Percentiles rank a stretch among this genome's conserved stretches.
Conservation (phyloP, 768 basidiomycete species). For the Melanogaster broomeanus region DNA sequence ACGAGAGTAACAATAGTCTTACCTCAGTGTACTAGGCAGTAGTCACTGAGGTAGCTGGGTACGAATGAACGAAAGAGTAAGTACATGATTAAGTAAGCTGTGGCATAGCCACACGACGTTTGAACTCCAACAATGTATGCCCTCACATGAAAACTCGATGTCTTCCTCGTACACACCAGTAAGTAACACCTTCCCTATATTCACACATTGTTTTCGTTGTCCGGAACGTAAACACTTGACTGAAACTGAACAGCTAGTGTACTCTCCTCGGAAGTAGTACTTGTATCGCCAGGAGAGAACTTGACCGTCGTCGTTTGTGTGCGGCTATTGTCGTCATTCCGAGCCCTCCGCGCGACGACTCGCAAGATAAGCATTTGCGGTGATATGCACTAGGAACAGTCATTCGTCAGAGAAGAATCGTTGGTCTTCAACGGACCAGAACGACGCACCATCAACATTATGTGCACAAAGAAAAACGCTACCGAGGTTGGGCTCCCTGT, state of each 20-base stretch:
- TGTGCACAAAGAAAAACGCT: background rate
- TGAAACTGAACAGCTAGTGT: background rate
- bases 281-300: slow-evolving; percentile 2
- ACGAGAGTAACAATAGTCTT: no score
- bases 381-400: slow-evolving; percentile 4
- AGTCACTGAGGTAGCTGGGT: no score
- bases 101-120: no score
- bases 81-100: no score
- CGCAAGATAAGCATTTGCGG: slow-evolving; percentile 9
- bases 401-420: background rate
- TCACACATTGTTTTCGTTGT: background rate
- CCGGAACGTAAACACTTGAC: background rate
- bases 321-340: slow-evolving; percentile 13
- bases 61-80: no score
- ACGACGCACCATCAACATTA: slow-evolving; percentile 7
- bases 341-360: slow-evolving; percentile 7
- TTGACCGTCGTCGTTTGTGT: slow-evolving; percentile 7
- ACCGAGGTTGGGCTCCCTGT: background rate
- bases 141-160: no score
- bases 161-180: no score
- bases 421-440: background rate
- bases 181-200: background rate
- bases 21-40: no score
- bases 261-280: background rate
- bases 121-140: no score